Percentiles rank a stretch among this genome's conserved stretches.
Conservation (phyloP, 2,329 filamentous ascomycete genomes). For the Aspergillus brunneoviolaceus region DNA sequence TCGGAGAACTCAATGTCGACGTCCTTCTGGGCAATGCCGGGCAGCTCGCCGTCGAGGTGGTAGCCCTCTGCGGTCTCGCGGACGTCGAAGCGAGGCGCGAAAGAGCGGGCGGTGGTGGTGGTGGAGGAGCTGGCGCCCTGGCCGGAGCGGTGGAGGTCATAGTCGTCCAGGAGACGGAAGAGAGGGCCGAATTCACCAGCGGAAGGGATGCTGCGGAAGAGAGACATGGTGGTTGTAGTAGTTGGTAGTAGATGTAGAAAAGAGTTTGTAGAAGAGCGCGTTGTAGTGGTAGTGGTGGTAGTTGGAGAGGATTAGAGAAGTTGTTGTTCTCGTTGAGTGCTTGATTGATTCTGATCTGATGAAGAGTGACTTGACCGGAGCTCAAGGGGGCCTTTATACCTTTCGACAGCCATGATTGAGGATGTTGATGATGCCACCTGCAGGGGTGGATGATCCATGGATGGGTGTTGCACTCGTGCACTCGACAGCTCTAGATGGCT, state of each 20-base stretch:
- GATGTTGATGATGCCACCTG: background rate
- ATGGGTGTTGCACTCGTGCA: background rate
- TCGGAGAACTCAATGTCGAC: slow-evolving; percentile 51
- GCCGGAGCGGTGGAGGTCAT: slow-evolving; percentile 36
- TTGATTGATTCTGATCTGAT: slow-evolving; percentile 9
- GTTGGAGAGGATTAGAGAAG: background rate
- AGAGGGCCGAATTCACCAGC: slow-evolving; percentile 44
- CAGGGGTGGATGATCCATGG: no score
- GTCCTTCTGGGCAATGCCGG: slow-evolving; percentile 49
- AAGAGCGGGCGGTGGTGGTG: slow-evolving; percentile 26
- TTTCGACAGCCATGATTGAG: background rate
- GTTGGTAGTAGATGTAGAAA: background rate
- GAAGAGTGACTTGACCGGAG: slow-evolving; percentile 9
- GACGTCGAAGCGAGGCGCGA: slow-evolving; percentile 50
- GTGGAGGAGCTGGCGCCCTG: slow-evolving; percentile 16
- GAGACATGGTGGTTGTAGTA: slow-evolving; percentile 31
- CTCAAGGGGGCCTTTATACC: slow-evolving; percentile 21
- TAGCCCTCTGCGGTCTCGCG: slow-evolving; percentile 47
- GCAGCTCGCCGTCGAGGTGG: slow-evolving; percentile 50
- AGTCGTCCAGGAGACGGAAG: slow-evolving; percentile 50
- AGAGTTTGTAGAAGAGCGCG: background rate
- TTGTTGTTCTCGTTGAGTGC: slow-evolving; percentile 5
- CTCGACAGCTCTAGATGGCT: background rate
- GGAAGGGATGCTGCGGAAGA: slow-evolving; percentile 31
- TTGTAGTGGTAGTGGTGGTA: slow-evolving; percentile 3